Evolutionary conservation across 73 alveolate species (phyloP).

Genomic region (Effrenium voratum): DNA sequence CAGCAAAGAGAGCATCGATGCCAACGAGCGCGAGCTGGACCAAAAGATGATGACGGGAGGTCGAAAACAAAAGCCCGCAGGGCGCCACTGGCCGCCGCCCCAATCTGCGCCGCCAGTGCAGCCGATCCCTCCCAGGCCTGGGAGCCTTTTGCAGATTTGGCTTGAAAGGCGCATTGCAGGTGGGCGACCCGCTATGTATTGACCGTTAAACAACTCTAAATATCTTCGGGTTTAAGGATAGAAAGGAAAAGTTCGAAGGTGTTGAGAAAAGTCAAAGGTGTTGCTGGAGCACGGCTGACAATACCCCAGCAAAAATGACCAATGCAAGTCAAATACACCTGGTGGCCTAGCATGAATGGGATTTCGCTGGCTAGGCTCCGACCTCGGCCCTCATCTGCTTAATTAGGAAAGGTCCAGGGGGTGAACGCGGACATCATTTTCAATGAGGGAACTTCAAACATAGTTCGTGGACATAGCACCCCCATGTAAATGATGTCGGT

Average conservation of each 20-base stretch:
- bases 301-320: background rate
- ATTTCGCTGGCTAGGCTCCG: no score
- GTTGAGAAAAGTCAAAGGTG: background rate
- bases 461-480: background rate
- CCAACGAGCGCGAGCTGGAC: background rate
- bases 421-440: background rate
- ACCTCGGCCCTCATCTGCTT: no score
- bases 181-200: background rate
- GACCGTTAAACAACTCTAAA: background rate
- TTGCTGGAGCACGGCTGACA: background rate
- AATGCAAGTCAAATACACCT: no score
- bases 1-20: background rate
- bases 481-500: background rate
- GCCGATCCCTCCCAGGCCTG: slow-evolving; percentile 63
- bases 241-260: background rate
- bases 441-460: background rate
- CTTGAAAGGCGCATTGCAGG: background rate
- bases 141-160: background rate
- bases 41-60: background rate
- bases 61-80: background rate
- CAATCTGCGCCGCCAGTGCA: slow-evolving; percentile 55
- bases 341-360: no score
- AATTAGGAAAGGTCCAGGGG: no score
- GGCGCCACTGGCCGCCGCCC: slow-evolving; percentile 59
- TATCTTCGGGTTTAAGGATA: background rate